phyloP scores from a whole-genome alignment of 352 stramenopile species.

The Globisporangium ultimum region DNA sequence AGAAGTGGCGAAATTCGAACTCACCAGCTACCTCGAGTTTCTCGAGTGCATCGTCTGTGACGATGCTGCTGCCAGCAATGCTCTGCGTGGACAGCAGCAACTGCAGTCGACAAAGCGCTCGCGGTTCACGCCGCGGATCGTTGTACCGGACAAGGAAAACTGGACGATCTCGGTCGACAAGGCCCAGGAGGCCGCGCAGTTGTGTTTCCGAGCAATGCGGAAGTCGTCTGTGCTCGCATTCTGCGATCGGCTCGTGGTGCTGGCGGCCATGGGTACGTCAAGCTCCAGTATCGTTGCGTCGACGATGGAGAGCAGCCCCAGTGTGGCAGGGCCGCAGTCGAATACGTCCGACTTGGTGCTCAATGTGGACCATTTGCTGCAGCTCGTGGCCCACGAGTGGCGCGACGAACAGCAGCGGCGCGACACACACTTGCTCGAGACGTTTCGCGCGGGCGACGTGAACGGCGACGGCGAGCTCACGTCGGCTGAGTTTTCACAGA shows the following conservation, averaged over 20 bases:
- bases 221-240: constrained; percentile 53
- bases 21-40: constrained; percentile 67
- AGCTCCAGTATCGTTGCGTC: constrained; percentile 6
- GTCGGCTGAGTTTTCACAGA: constrained; percentile 74
- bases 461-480: constrained; percentile 79
- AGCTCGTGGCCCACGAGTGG: constrained; percentile 67
- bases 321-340: background rate
- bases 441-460: constrained; percentile 74
- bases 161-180: constrained; percentile 69
- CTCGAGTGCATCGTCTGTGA: constrained; percentile 74
- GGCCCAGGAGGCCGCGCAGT: constrained; percentile 50
- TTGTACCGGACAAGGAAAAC: constrained; percentile 62
- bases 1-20: constrained; percentile 46
- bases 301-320: background rate
- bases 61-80: constrained; percentile 19
- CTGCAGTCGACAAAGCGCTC: constrained; percentile 27
- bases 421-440: constrained; percentile 60
- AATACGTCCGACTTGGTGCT: constrained; percentile 25
- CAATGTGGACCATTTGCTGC: constrained; percentile 73
- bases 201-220: constrained; percentile 76
- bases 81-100: constrained; percentile 3
- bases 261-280: constrained; percentile 43
- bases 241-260: constrained; percentile 50
- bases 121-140: constrained; percentile 49
- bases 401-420: constrained; percentile 61